Percentiles rank a stretch among this genome's conserved stretches.
These are phyloP conservation scores for Malassezia slooffiae DNA, from an alignment of 1,284 basidiomycete species.

Conservation along the genomic window DNA sequence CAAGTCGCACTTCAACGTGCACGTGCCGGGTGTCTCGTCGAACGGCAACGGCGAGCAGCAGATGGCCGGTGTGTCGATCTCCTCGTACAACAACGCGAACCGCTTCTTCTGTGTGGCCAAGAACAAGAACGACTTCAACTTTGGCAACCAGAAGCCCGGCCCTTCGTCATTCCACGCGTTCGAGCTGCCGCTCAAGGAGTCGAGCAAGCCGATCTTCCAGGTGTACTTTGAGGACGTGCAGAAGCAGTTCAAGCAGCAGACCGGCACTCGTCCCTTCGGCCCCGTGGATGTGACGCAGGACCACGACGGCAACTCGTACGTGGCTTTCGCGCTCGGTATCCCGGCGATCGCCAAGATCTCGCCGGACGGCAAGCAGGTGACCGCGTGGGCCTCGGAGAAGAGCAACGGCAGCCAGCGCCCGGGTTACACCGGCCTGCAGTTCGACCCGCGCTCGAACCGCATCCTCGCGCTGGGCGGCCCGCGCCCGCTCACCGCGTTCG, in stretches of 20 bases:
- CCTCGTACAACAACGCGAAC: constrained; percentile 20
- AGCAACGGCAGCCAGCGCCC: constrained; percentile 35
- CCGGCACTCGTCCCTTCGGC: constrained; percentile 35
- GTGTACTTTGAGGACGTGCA: constrained; percentile 30
- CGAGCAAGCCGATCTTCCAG: constrained; percentile 26
- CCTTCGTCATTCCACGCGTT: constrained; percentile 38
- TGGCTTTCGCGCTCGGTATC: constrained; percentile 38
- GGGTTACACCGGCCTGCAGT: constrained; percentile 38
- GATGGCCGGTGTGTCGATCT: constrained; percentile 37
- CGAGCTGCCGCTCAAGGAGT: constrained; percentile 25
- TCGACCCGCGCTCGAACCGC: constrained; percentile 24
- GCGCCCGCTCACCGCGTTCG: constrained; percentile 32
- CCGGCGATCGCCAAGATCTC: constrained; percentile 40
- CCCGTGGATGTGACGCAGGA: constrained; percentile 39
- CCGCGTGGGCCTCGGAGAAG: constrained; percentile 24
- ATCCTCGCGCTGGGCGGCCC: constrained; percentile 40
- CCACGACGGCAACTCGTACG: constrained; percentile 37
- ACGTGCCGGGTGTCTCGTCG: constrained; percentile 30
- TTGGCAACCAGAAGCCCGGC: constrained; percentile 26
- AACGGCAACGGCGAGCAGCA: constrained; percentile 33
- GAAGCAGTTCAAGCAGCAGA: constrained; percentile 19
- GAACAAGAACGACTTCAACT: constrained; percentile 33
- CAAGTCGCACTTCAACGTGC: constrained; percentile 27
- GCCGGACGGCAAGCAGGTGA: constrained; percentile 23
- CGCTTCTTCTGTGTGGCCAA: constrained; percentile 39